A percentile compares a stretch with the other conserved stretches of the same genome.
Conservation (phyloP, 1,284 basidiomycete genomes). For the Stygiomarasmius scandens region DNA sequence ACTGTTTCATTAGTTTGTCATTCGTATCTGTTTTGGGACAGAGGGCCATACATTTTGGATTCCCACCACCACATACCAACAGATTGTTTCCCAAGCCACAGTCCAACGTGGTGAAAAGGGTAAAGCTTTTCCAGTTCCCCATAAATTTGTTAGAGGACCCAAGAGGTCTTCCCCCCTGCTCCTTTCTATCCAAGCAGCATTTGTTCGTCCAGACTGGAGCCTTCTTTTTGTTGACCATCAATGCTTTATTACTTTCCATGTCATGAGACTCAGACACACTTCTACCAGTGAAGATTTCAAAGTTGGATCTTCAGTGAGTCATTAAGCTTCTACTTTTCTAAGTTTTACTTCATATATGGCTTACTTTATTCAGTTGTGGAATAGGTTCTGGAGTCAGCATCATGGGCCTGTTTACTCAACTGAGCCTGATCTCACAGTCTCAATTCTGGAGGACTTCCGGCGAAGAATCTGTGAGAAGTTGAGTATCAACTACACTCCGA, state of each 20-base stretch:
- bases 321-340: not conserved
- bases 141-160: not conserved
- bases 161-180: not conserved
- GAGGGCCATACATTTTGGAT: conserved; percentile 3
- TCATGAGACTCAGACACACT: not conserved
- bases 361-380: not conserved
- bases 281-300: not conserved
- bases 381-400: not conserved
- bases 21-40: conserved; percentile 4
- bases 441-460: not conserved
- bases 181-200: not conserved
- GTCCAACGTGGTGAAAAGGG: not conserved
- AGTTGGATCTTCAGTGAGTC: not conserved
- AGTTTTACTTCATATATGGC: not conserved
- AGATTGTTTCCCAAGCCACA: not conserved
- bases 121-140: not conserved
- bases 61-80: not conserved
- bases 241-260: conserved; percentile 4
- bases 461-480: not conserved
- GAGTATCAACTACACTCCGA: not conserved
- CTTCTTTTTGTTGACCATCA: conserved; percentile 6
- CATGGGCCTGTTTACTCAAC: conserved; percentile 2
- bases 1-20: not conserved
- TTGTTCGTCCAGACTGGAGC: conserved; percentile 2
- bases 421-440: not conserved